Base-by-base conservation (phyloP, 371 early-diverging fungal genomes). In the Enterocytospora artemiae region DNA sequence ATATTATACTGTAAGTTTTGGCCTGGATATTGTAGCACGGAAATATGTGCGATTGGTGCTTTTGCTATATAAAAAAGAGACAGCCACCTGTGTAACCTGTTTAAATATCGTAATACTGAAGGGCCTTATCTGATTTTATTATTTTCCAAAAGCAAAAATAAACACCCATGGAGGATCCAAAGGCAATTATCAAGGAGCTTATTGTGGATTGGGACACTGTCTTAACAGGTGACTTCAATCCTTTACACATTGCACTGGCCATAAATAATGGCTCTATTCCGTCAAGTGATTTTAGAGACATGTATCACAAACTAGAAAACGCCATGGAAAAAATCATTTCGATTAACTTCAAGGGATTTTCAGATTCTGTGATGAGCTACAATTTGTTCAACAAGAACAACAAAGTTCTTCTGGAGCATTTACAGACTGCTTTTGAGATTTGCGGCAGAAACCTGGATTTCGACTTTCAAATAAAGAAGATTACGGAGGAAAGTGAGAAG, bases 131-230 rank as follows among this genome's bases (percentile, higher is more conserved):
- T 43, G 44, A 20, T 43, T 43, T 18, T 43, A 20, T 43, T 43
- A 24, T 18, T 1, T 51, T 51, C 27, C 25, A 1, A 7, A 25
- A 22, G 22, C 22, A 20, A 36, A 34, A n/a, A 1, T 18, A 49
- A 32, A 31, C 36, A 45, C 65, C 52, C 43, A 66, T 66, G 67
- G 51, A 61, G 30, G 70, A 71, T 4, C 46, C 34, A 14, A 50
- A 71, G 28, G 28, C 58, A 18, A 20, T 74, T 7, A 34, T 75
- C 30, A 67, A 67, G 30, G 75, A 75, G 56, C 48, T 75, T 22
- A 61, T 58, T 39, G 72, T 75, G 30, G 75, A 75, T 32, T 72
- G 72, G 72, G 75, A 75, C 20, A 53, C 53, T 1, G 44, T 69
- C n/a, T 34, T 72, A 37, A 53, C 57, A 25, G 62, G 58, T 9